Evolutionary conservation across 2,329 filamentous ascomycete species (phyloP).

Genomic region (Talaromyces sp.): DNA sequence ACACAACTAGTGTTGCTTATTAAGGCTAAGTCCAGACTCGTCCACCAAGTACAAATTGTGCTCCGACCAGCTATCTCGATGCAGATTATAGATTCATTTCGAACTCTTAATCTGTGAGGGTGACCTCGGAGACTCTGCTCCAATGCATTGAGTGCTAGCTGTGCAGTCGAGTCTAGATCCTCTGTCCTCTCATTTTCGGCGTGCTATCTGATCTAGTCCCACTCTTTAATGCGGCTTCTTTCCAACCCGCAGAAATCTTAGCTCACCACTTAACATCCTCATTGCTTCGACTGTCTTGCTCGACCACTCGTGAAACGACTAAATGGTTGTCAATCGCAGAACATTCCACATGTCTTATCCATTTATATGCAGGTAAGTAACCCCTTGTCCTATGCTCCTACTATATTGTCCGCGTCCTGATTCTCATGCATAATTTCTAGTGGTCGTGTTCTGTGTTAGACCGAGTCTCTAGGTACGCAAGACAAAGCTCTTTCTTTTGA

Average conservation of each 20-base stretch:
- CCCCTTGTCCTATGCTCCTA: background rate
- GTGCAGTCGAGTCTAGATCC: background rate
- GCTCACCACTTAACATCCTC: background rate
- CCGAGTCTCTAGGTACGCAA: conserved; percentile 9
- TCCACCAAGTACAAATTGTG: background rate
- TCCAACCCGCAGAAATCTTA: conserved; percentile 13
- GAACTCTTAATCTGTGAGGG: background rate
- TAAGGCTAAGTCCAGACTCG: background rate
- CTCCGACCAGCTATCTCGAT: background rate
- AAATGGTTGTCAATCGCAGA: conserved; percentile 3
- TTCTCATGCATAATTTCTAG: conserved; percentile 6
- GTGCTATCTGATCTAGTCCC: conserved; percentile 1
- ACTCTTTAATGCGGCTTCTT: conserved; percentile 14
- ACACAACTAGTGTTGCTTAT: background rate
- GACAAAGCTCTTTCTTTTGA: background rate
- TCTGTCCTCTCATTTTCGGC: background rate
- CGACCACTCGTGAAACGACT: background rate
- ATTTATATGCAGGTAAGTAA: conserved; percentile 1
- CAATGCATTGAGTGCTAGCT: background rate
- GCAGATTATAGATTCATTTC: background rate
- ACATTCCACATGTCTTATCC: conserved; percentile 5
- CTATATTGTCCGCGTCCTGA: background rate
- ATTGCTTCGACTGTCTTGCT: background rate
- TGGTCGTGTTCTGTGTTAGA: conserved; percentile 14
- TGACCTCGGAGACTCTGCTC: too few relatives aligned